Conservation (phyloP, 148 eudicot genomes). For the Camellia lanceoleosa region DNA sequence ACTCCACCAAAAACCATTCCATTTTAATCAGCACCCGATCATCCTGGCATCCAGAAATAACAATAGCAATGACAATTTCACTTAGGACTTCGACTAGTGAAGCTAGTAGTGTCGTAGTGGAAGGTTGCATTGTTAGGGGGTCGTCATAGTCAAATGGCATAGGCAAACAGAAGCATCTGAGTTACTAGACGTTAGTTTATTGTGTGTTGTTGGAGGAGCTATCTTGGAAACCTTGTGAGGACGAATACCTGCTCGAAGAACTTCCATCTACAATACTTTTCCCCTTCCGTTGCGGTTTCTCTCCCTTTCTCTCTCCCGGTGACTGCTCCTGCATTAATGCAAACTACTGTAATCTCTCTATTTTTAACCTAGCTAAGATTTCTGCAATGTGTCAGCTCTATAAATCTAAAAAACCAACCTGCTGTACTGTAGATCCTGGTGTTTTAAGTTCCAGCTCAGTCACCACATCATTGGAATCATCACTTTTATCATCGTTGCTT, state of each 20-base stretch:
- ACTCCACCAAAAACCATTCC: background rate
- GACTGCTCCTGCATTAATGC: slow-evolving; percentile 34
- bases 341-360: background rate
- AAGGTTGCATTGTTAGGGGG: no score
- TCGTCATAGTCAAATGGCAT: no score
- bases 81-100: no score
- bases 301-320: slow-evolving; percentile 37
- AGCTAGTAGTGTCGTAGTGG: no score
- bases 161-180: slow-evolving; percentile 10
- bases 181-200: slow-evolving; percentile 13
- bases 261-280: slow-evolving; percentile 32
- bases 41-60: no score
- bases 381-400: background rate
- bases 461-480: slow-evolving; percentile 45
- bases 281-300: slow-evolving; percentile 36
- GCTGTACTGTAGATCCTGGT: slow-evolving; percentile 54
- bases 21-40: background rate
- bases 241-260: slow-evolving; percentile 36
- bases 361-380: background rate
- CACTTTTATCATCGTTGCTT: slow-evolving; percentile 32
- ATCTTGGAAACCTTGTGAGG: slow-evolving; percentile 41
- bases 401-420: slow-evolving; percentile 29
- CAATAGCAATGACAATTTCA: no score
- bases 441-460: slow-evolving; percentile 68
- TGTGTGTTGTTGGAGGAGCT: slow-evolving; percentile 38